Base-by-base conservation (phyloP, 768 basidiomycete genomes). In the Myochromella boudieri region DNA sequence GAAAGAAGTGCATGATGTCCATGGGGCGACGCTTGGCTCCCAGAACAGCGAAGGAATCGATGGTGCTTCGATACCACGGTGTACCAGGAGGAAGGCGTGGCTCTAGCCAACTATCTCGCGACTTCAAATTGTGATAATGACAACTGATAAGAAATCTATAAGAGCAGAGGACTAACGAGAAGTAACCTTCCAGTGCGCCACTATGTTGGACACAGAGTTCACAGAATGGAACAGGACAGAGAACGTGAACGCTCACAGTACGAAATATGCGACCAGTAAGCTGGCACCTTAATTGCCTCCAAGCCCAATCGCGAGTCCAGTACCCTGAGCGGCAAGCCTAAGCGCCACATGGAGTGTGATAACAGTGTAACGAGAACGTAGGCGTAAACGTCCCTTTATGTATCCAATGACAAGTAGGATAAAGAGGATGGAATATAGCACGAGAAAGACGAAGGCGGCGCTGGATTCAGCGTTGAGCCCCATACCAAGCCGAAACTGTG, bases 71-170 rank as follows among this genome's bases (percentile, higher is more conserved):
- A 31, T 39, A 51, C 14, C 45, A 37, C 17, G 53, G 47, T 7
- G 57, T 54, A 10, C 46, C 50, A 0, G 55, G 55, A 5, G 40
- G 46, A 24, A 57, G 43, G 20, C 60, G 61, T 10, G 66, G 67
- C 47, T 69, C 68, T 6, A 69, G 58, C 67, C 67, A 69, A 17
- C 65, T 66, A 26, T 60, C 56, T 9, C 61, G 62, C 8, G 48
- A 53, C 3, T 57, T 54, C 17, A 63, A 54, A 40, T 68, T 68
- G 40, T 63, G 64, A 37, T 66, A 58, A 22, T 69, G 68, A 67
- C 68, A 69, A 11, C 62, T 64, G 20, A 68, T 60, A 39, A 68
- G 57, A 58, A 66, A 68, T n/a, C 67, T 63, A 46, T 63, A 67
- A 6, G 67, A 49, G 46, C 67, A 68, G 5, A 69, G 57, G 29